phyloP scores from a whole-genome alignment of 1,284 basidiomycete genomes.

The Pholiota adiposa region DNA sequence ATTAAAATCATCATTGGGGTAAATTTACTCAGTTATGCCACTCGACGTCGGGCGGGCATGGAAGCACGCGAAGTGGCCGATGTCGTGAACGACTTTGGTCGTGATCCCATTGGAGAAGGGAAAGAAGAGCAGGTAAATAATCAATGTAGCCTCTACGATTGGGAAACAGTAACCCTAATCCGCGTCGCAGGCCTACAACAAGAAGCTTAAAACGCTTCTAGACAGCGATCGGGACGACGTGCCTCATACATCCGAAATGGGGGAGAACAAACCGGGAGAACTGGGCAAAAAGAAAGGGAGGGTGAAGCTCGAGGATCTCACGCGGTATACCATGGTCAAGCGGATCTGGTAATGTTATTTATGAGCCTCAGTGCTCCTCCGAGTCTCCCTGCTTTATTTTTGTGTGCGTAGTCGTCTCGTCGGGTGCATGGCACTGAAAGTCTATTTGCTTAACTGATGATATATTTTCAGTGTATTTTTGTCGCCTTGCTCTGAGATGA shows the following conservation, averaged over 20 bases:
- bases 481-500: neutral
- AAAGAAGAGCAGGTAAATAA: constrained; percentile 76
- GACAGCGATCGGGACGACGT: constrained; percentile 74
- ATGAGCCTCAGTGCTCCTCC: neutral
- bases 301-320: constrained; percentile 83
- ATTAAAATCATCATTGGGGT: constrained; percentile 91
- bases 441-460: neutral
- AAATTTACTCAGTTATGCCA: constrained; percentile 84
- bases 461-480: neutral
- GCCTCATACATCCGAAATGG: constrained; percentile 69
- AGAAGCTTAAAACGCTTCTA: constrained; percentile 74
- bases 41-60: constrained; percentile 75
- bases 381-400: constrained; percentile 4
- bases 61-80: constrained; percentile 74
- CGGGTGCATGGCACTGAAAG: neutral
- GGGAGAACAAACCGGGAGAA: constrained; percentile 53
- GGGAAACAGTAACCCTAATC: constrained; percentile 5
- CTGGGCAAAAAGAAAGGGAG: constrained; percentile 60
- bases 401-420: neutral
- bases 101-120: constrained; percentile 87
- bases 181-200: constrained; percentile 70
- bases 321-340: constrained; percentile 93
- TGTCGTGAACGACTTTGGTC: constrained; percentile 81
- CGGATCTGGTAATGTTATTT: constrained; percentile 73
- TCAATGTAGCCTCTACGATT: neutral